A percentile compares a stretch with the other conserved stretches of the same genome.
These are phyloP conservation scores for Kwoniella heveanensis DNA, from an alignment of 768 basidiomycete species.

Conservation along the genomic window DNA sequence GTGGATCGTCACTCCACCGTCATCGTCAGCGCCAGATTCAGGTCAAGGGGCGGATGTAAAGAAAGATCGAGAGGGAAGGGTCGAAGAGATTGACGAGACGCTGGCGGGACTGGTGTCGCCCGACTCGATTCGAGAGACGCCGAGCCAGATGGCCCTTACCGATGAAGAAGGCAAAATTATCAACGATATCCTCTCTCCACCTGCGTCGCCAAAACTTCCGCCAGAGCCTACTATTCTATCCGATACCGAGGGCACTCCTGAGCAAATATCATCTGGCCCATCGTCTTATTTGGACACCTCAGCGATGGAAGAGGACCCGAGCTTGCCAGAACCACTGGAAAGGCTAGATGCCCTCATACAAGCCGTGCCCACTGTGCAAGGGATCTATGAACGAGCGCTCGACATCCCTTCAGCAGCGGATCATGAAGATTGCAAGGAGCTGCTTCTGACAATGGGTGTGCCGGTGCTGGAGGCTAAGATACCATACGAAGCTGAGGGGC, in stretches of 20 bases:
- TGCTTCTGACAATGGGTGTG: constrained; percentile 78
- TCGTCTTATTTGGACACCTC: neutral
- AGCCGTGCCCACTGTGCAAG: constrained; percentile 22
- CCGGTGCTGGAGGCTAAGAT: constrained; percentile 70
- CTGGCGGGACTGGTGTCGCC: constrained; percentile 29
- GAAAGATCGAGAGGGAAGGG: constrained; percentile 12
- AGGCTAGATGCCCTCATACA: constrained; percentile 31
- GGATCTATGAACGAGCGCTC: constrained; percentile 43
- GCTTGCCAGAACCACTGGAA: neutral
- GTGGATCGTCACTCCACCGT: constrained; percentile 2
- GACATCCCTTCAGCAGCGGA: constrained; percentile 65
- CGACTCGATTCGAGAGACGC: constrained; percentile 37
- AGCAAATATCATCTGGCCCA: no score
- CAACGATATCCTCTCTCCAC: constrained; percentile 18
- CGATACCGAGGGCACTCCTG: no score
- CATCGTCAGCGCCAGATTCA: neutral
- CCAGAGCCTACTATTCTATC: no score
- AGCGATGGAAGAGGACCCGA: neutral
- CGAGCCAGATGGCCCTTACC: constrained; percentile 43
- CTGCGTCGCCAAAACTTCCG: constrained; percentile 1
- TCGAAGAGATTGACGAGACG: constrained; percentile 36
- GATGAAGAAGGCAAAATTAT: constrained; percentile 41
- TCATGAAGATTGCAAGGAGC: constrained; percentile 70
- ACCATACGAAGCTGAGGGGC: constrained; percentile 79
- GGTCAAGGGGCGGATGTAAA: neutral